These are phyloP conservation scores for Heliamphora pulchella DNA, from an alignment of 179 eudicot genomes.

Conservation along the genomic window DNA sequence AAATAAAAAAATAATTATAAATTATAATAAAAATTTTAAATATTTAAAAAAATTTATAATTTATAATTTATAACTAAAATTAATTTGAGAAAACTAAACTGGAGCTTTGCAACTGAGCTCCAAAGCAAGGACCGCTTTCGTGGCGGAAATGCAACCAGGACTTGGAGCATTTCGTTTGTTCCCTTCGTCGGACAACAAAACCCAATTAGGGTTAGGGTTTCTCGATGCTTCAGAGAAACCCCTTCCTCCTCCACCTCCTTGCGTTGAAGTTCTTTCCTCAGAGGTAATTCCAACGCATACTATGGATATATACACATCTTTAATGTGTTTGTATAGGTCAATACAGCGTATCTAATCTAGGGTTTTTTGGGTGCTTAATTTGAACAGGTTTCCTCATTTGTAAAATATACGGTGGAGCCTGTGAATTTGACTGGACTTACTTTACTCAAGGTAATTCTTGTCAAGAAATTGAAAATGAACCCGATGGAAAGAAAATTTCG, in stretches of 20 bases:
- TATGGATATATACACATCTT: neutral
- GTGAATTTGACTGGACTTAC: constrained; percentile 55
- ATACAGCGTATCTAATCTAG: neutral
- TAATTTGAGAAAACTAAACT: too few species aligned
- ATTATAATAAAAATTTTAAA: too few species aligned
- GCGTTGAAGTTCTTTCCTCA: constrained; percentile 47
- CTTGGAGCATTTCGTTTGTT: constrained; percentile 26
- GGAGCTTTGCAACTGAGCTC: neutral
- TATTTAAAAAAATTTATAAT: too few species aligned
- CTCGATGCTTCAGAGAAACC: constrained; percentile 32
- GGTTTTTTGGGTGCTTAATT: neutral
- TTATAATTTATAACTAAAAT: too few species aligned
- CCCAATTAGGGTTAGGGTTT: constrained; percentile 31
- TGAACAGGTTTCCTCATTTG: constrained; percentile 43
- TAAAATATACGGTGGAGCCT: constrained; percentile 57
- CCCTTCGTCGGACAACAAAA: constrained; percentile 25
- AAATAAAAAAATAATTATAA: too few species aligned
- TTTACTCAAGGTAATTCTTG: constrained; percentile 58
- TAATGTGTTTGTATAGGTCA: neutral
- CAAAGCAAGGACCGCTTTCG: neutral
- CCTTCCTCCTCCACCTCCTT: constrained; percentile 52
- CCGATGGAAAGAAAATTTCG: neutral
- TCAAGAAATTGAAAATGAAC: neutral
- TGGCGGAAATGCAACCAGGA: constrained; percentile 24
- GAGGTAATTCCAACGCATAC: constrained; percentile 28